Base-by-base conservation (phyloP, 2,329 filamentous ascomycete genomes). In the Pseudopithomyces chartarum region DNA sequence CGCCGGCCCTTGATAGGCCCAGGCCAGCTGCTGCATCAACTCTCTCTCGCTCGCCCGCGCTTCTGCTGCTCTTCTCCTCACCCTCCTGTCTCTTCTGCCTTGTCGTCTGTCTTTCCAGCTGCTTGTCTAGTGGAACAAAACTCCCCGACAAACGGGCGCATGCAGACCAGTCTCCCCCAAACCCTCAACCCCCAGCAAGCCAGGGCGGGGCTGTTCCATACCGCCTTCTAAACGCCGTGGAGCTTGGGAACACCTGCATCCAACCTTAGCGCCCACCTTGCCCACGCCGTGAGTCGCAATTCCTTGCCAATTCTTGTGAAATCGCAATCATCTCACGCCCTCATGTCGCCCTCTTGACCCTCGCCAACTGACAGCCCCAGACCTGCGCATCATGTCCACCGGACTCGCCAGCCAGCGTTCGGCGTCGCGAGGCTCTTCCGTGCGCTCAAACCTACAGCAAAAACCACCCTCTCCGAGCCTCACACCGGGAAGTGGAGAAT, bases 401-500 rank as follows among this genome's bases (percentile, higher is more conserved):
- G 78, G 76, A 58, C 71, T 75, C 58, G 63, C 71, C 57, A 69
- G 76, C 61, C 76, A 78, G 57, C 74, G 76, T 58, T 79, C 79
- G 52, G 68, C 73, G 53, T 80, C 77, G 56, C 69, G 71, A 62
- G 69, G 69, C 71, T 69, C 65, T 32, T 74, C 72, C 2, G 67
- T 71, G 45, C 68, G 72, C 56, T 73, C 66, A 55, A 67, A 73
- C 43, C 66, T 67, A 53, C 70, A 69, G 39, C 60, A 73, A 29
- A 73, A 73, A 55, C 79, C 78, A 38, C 79, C 78, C 32, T 79
- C 77, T 8, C 75, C 75, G 10, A 76, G 73, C 52, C 69, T 79
- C 47, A 81, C 80, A 6, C 79, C 80, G 4, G 76, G 79, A 38
- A 79, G 76, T 65, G 69, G 73, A 60, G 79, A 83, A 50, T 75